A percentile compares a stretch with the other conserved stretches of the same genome.
phyloP scores from a whole-genome alignment of 2,329 filamentous ascomycete species.

The Phaeosphaeria sp. region DNA sequence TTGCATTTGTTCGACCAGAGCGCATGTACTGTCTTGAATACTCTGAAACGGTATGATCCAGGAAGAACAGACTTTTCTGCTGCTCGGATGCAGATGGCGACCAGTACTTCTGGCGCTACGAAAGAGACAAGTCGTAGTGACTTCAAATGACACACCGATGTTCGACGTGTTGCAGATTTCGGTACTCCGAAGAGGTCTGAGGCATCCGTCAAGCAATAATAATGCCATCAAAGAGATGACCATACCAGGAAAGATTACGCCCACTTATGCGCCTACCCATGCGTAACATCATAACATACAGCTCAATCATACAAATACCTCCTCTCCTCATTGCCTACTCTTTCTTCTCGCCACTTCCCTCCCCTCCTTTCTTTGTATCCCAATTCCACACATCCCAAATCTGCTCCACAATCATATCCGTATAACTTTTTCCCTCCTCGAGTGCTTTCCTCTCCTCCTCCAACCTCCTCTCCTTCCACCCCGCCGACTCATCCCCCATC shows the following conservation, averaged over 20 bases:
- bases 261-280: not conserved
- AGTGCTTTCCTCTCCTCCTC: slow-evolving; percentile 53
- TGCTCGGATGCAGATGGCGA: not conserved
- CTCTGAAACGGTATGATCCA: not conserved
- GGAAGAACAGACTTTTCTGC: not conserved
- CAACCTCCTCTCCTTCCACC: slow-evolving; percentile 54
- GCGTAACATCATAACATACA: not conserved
- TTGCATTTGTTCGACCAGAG: not conserved
- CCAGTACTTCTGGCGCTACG: not conserved
- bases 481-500: slow-evolving; percentile 51
- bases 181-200: not conserved
- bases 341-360: slow-evolving; percentile 28
- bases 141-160: not conserved
- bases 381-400: slow-evolving; percentile 57
- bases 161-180: not conserved
- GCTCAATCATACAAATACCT: not conserved
- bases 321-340: slow-evolving; percentile 13
- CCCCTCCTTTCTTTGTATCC: slow-evolving; percentile 46
- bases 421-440: slow-evolving; percentile 50
- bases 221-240: no score
- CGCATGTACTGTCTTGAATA: not conserved
- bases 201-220: no score
- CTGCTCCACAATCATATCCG: slow-evolving; percentile 53
- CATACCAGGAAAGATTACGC: not conserved
- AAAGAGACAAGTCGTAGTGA: not conserved